A percentile compares a stretch with the other conserved stretches of the same genome.
phyloP scores from a whole-genome alignment of 2,329 filamentous ascomycete genomes.

The Penicillium glabrum region DNA sequence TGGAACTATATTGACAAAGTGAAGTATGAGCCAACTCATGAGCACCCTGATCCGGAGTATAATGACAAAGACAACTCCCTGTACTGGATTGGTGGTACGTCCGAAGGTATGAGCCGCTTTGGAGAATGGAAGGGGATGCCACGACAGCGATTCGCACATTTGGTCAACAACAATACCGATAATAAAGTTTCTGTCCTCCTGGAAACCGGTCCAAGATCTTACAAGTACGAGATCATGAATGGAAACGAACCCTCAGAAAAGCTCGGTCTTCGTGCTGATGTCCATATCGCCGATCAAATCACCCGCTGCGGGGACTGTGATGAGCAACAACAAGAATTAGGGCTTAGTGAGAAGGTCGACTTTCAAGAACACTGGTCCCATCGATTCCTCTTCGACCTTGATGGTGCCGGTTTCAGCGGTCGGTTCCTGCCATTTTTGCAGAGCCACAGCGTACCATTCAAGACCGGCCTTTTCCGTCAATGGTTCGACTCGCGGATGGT shows the following conservation, averaged over 20 bases:
- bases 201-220: conserved; percentile 46
- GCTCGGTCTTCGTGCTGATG: conserved; percentile 56
- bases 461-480: conserved; percentile 69
- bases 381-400: conserved; percentile 70
- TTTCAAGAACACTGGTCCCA: conserved; percentile 63
- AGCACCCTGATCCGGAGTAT: conserved; percentile 56
- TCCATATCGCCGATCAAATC: conserved; percentile 61
- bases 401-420: conserved; percentile 67
- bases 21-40: conserved; percentile 51
- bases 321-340: conserved; percentile 55
- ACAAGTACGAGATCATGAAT: conserved; percentile 57
- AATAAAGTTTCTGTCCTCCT: conserved; percentile 57
- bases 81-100: conserved; percentile 73
- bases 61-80: conserved; percentile 62
- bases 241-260: conserved; percentile 39
- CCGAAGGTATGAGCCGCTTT: conserved; percentile 53
- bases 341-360: conserved; percentile 39
- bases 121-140: conserved; percentile 67
- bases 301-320: conserved; percentile 59
- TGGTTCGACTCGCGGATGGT: conserved; percentile 76
- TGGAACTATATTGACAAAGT: conserved; percentile 64
- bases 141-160: conserved; percentile 70
- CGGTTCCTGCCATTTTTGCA: conserved; percentile 65
- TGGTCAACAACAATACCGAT: conserved; percentile 60
- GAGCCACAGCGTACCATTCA: conserved; percentile 67